These are phyloP conservation scores for Hypoxylon sp. DNA, from an alignment of 2,329 filamentous ascomycete genomes.

Conservation along the genomic window DNA sequence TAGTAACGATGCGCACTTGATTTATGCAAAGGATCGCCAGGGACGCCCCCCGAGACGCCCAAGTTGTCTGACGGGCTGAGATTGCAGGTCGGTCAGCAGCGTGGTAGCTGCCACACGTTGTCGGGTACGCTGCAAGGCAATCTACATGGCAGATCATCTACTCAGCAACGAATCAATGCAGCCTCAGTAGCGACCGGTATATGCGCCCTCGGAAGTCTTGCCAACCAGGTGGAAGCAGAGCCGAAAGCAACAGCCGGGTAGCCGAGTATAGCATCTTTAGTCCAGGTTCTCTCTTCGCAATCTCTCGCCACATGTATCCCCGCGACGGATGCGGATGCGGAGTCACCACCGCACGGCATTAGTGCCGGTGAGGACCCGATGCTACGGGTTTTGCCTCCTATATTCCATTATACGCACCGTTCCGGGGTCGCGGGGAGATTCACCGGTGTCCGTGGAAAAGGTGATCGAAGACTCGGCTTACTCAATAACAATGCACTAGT, in stretches of 20 bases:
- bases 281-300: not conserved
- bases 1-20: conserved; percentile 5
- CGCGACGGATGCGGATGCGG: conserved; percentile 9
- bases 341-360: conserved; percentile 7
- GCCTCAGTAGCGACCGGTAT: not conserved
- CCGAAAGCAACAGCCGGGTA: not conserved
- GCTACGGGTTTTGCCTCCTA: conserved; percentile 19
- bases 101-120: not conserved
- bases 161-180: not conserved
- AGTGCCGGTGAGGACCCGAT: conserved; percentile 17
- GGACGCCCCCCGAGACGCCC: conserved; percentile 14
- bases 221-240: not conserved
- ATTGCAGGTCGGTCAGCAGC: not conserved
- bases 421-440: conserved; percentile 15
- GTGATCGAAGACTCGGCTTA: conserved; percentile 1
- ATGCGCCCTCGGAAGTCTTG: not conserved
- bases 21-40: conserved; percentile 25
- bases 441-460: conserved; percentile 11
- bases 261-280: not conserved
- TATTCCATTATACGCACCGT: conserved; percentile 1
- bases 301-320: not conserved
- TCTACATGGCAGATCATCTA: conserved; percentile 4
- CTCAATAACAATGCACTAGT: conserved; percentile 6
- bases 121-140: conserved; percentile 10
- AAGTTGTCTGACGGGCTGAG: not conserved